phyloP scores from a whole-genome alignment of 148 eudicot species.

The Hydrangea macrophylla region DNA sequence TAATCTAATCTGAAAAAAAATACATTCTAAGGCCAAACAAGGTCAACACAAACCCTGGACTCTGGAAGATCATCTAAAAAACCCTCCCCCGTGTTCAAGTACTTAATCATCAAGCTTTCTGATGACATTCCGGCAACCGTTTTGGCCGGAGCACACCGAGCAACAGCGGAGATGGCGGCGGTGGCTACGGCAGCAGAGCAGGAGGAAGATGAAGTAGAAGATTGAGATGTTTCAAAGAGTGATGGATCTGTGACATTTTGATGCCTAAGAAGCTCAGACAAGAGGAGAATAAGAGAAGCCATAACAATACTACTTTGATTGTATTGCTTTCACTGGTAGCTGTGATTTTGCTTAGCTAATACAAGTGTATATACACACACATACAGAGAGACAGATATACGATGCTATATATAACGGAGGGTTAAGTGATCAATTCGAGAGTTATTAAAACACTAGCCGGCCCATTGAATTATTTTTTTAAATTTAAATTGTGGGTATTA shows the following conservation, averaged over 20 bases:
- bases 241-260: constrained; percentile 18
- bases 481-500: too few species aligned
- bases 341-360: too few species aligned
- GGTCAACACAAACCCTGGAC: constrained; percentile 27
- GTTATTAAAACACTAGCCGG: too few species aligned
- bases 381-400: too few species aligned
- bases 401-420: too few species aligned
- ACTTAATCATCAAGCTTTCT: not conserved
- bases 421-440: not conserved
- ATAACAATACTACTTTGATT: too few species aligned
- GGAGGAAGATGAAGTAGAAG: not conserved
- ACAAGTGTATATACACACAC: too few species aligned
- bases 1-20: too few species aligned
- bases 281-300: constrained; percentile 46
- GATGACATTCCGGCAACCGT: constrained; percentile 8
- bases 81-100: not conserved
- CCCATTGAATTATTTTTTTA: too few species aligned
- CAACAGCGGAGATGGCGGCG: not conserved
- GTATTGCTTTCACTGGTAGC: too few species aligned
- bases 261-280: constrained; percentile 34
- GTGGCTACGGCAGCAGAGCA: not conserved
- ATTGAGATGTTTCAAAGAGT: not conserved
- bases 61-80: constrained; percentile 17
- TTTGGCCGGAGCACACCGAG: not conserved
- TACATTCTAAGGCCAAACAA: constrained; percentile 24